phyloP scores from a whole-genome alignment of 2,329 filamentous ascomycete species.

The Diaporthe caulivora region DNA sequence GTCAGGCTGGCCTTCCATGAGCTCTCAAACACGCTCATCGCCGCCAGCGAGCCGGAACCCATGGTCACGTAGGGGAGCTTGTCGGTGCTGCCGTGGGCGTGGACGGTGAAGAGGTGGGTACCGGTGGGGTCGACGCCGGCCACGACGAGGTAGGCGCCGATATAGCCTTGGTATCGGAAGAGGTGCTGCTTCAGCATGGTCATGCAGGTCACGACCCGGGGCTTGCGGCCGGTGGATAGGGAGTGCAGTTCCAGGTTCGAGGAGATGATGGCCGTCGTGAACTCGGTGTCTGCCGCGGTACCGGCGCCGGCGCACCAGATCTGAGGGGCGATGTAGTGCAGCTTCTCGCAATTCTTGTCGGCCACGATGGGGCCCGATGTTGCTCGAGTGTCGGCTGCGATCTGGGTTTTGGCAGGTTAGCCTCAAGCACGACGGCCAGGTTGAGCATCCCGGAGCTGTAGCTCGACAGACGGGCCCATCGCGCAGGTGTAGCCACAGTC shows the following conservation, averaged over 20 bases:
- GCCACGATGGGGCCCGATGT: conserved; percentile 98
- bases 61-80: conserved; percentile 99
- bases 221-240: conserved; percentile 94
- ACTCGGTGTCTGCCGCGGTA: conserved; percentile 98
- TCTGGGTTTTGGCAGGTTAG: conserved; percentile 62
- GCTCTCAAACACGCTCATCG: conserved; percentile 98
- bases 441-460: not conserved
- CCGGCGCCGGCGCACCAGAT: conserved; percentile 99
- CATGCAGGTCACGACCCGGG: conserved; percentile 99
- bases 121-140: conserved; percentile 97
- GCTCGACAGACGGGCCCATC: not conserved
- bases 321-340: conserved; percentile 98
- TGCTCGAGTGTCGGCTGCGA: conserved; percentile 97
- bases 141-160: conserved; percentile 97
- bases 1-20: conserved; percentile 87
- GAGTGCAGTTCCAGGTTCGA: conserved; percentile 98
- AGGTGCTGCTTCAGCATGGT: conserved; percentile 99
- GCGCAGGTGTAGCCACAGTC: not conserved
- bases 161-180: conserved; percentile 97
- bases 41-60: conserved; percentile 94
- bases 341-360: conserved; percentile 99
- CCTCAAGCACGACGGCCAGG: not conserved
- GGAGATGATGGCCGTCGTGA: conserved; percentile 98
- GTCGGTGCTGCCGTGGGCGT: conserved; percentile 97
- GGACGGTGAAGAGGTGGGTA: conserved; percentile 95